These are phyloP conservation scores for Helianthus annuus DNA, from an alignment of 129 eudicot genomes.

Conservation along the genomic window HanXRQr2.0-SUNRISE NC_035446.2:165579743-165580242, in stretches of 20 bases:
- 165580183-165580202: slow-evolving; percentile 41
- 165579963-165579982: slow-evolving; percentile 9
- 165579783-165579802: slow-evolving; percentile 40
- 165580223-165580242: slow-evolving; percentile 22
- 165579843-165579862: slow-evolving; percentile 32
- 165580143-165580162: not conserved
- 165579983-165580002: not conserved
- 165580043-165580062: slow-evolving; percentile 11
- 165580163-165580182: slow-evolving; percentile 35
- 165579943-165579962: slow-evolving; percentile 19
- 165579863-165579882: slow-evolving; percentile 32
- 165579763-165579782: slow-evolving; percentile 54
- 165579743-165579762: slow-evolving; percentile 34
- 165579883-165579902: slow-evolving; percentile 35
- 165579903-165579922: not conserved
- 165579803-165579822: slow-evolving; percentile 41
- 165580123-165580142: not conserved
- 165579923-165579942: slow-evolving; percentile 6
- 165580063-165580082: slow-evolving; percentile 34
- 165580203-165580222: slow-evolving; percentile 51
- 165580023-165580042: not conserved
- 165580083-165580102: slow-evolving; percentile 36
- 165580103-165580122: slow-evolving; percentile 28
- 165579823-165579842: slow-evolving; percentile 50
- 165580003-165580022: too few species aligned